Base-by-base conservation (phyloP, 768 basidiomycete species). In the Daedalea quercina region DNA sequence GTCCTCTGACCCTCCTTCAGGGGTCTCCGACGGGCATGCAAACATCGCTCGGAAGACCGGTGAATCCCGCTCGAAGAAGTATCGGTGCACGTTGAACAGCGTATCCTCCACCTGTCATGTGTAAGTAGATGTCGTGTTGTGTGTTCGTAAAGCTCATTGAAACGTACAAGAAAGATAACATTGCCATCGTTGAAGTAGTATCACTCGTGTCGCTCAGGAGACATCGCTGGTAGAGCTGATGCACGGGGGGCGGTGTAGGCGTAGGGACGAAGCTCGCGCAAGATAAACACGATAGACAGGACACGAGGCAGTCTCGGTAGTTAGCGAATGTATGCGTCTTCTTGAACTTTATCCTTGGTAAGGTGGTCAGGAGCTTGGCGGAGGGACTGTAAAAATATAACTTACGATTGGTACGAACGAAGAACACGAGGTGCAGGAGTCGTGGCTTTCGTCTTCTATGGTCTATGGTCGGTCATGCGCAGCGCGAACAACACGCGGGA, bases 61-160 rank as follows among this genome's bases (percentile, higher is more conserved):
- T 65, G 12, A 67, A 68, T 65, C 51, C 28, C 62, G 43, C 59
- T 70, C 15, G 60, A 63, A 24, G 63, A 65, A 41, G 57, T 66
- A 2, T 60, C 53, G 20, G 51, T 59, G 19, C 64, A 69, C 40
- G 55, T 33, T 47, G 46, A 47, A 47, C n/a, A 47, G 19, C 12
- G 46, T 47, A 17, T 47, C 28, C 46, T 47, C 46, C 8, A 31
- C 46, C 46, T 47, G 25, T 26, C 15, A 11, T 31, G 28, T 11
- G 28, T 31, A 31, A 31, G 4, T 11, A 31, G 28, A n/a, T n/a
- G n/a, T n/a, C 28, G 28, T 11, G 6, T 4, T 11, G 11, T 11
- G 28, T 31, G 11, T 6, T 31, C 28, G 28, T 4, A 31, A 11
- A 11, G 11, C 11, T 4, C 11, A 31, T 11, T 11, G 11, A 31